Evolutionary conservation across 169 alveolate genomes (phyloP).

Genomic region (Cryptosporidium canis): DNA sequence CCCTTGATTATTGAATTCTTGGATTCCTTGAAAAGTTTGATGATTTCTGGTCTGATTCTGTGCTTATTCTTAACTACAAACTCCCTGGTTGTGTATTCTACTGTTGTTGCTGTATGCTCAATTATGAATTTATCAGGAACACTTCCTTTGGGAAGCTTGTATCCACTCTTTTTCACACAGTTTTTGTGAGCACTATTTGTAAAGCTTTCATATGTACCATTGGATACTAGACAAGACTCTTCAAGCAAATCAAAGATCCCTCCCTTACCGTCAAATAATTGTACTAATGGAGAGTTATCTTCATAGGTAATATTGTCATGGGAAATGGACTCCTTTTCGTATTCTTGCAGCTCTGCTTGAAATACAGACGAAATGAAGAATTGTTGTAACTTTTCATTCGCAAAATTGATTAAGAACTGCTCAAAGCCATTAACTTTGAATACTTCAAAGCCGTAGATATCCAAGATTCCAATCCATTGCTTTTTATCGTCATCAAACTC

Average conservation of each 20-base stretch:
- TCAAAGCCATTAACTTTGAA: constrained; percentile 96
- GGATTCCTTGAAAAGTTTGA: constrained; percentile 70
- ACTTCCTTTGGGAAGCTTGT: constrained; percentile 74
- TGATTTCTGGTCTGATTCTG: constrained; percentile 74
- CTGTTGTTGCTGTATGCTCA: constrained; percentile 78
- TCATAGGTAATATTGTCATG: constrained; percentile 68
- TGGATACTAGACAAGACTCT: constrained; percentile 76
- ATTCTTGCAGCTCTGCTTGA: constrained; percentile 89
- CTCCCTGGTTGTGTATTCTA: constrained; percentile 75
- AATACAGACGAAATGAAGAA: constrained; percentile 91
- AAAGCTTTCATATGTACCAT: constrained; percentile 76
- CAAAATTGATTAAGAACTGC: constrained; percentile 96
- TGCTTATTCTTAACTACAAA: constrained; percentile 77
- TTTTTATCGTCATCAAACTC: constrained; percentile 77
- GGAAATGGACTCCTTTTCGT: constrained; percentile 80
- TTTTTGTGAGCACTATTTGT: constrained; percentile 76
- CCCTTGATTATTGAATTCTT: constrained; percentile 40
- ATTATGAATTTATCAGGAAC: constrained; percentile 62
- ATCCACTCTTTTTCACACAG: constrained; percentile 67
- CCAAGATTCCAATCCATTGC: constrained; percentile 94
- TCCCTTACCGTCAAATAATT: constrained; percentile 71
- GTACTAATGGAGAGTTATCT: constrained; percentile 52
- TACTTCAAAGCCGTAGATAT: constrained; percentile 98
- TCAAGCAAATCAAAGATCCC: constrained; percentile 76
- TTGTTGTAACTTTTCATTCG: constrained; percentile 97